Evolutionary conservation across 163 green algal genomes (phyloP), one percentile per base, ranked within the genome.

Genomic region (Chlorella variabilis): DNA sequence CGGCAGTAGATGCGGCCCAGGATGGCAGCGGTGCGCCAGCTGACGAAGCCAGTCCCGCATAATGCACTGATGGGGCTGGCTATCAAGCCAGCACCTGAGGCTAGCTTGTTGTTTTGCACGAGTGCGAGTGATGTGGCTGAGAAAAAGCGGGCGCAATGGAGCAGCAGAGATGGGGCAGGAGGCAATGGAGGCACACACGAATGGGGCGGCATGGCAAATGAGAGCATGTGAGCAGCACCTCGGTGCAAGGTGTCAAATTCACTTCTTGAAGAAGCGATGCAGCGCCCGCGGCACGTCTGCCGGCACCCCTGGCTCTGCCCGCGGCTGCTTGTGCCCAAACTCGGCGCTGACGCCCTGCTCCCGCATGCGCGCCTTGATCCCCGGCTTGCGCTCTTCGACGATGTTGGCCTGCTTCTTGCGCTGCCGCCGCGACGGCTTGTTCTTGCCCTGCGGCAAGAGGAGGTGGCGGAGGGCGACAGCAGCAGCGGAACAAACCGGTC

Each of bases 321-420:
- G 65, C 45, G 68, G 33, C 27, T 48, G 48, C 82, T 83, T 80
- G 49, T 74, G 33, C 23, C 51, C 45, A 11, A 36, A 73, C 74
- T 69, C 59, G 21, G 74, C 74, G 20, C 65, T 36, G 41, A 75
- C 62, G 8, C 34, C 54, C 56, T 91, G 61, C 62, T 90, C 82
- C 36, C 80, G 65, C 77, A 86, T 87, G 13, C 80, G 58, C 70
- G 86, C 77, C 85, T 87, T 87, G 8, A 89, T 56, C 4, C 41
- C 62, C 0, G 88, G 87, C 83, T 94, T 94, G 45, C 83, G 84
- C 66, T 97, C 94, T 84, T 96, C 91, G 21, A 97, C 92, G 75
- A 98, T 92, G 81, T 97, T 97, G 70, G 69, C 82, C 87, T 97
- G 92, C 90, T 96, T 96, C 86, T 95, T 95, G 63, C 84, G 79